Percentiles rank a stretch among this genome's conserved stretches.
Evolutionary conservation across 768 basidiomycete species (phyloP).

Genomic region (Crepidotus variabilis): DNA sequence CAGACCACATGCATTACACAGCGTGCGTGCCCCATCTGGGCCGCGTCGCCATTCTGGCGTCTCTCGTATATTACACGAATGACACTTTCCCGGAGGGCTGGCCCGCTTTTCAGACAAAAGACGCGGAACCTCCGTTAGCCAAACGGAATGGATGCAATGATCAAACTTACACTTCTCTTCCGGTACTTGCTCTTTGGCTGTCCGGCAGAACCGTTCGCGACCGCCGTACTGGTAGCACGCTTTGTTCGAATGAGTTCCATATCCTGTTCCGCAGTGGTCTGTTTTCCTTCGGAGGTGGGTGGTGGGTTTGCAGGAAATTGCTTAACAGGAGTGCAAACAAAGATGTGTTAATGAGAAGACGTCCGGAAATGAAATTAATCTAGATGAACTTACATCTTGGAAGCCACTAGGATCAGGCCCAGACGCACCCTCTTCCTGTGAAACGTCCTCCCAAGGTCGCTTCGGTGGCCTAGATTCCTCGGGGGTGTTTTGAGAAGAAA

Average conservation of each 20-base stretch:
- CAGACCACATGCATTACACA: slow-evolving; percentile 84
- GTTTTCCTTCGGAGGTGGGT: slow-evolving; percentile 31
- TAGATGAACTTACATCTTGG: slow-evolving; percentile 27
- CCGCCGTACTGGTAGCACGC: slow-evolving; percentile 69
- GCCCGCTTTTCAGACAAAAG: slow-evolving; percentile 58
- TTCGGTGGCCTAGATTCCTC: slow-evolving; percentile 56
- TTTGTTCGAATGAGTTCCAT: slow-evolving; percentile 85
- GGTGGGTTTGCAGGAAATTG: slow-evolving; percentile 21
- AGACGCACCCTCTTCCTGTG: slow-evolving; percentile 37
- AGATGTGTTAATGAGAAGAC: background rate
- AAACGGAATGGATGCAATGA: slow-evolving; percentile 6
- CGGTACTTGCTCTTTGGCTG: slow-evolving; percentile 78
- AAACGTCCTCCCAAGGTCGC: slow-evolving; percentile 76
- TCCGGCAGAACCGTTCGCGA: slow-evolving; percentile 41
- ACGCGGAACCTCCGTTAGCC: slow-evolving; percentile 21
- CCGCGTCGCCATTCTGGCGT: slow-evolving; percentile 89
- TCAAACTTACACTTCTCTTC: slow-evolving; percentile 73
- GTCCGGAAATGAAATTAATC: background rate
- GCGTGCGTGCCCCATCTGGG: slow-evolving; percentile 77
- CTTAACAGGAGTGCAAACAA: slow-evolving; percentile 1
- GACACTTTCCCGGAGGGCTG: slow-evolving; percentile 82
- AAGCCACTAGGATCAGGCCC: slow-evolving; percentile 21
- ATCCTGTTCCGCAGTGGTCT: slow-evolving; percentile 73
- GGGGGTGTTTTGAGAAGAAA: slow-evolving; percentile 28
- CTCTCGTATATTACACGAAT: slow-evolving; percentile 83